Conservation (phyloP, 2,329 filamentous ascomycete species). For the Calonectria pteridis region DNA sequence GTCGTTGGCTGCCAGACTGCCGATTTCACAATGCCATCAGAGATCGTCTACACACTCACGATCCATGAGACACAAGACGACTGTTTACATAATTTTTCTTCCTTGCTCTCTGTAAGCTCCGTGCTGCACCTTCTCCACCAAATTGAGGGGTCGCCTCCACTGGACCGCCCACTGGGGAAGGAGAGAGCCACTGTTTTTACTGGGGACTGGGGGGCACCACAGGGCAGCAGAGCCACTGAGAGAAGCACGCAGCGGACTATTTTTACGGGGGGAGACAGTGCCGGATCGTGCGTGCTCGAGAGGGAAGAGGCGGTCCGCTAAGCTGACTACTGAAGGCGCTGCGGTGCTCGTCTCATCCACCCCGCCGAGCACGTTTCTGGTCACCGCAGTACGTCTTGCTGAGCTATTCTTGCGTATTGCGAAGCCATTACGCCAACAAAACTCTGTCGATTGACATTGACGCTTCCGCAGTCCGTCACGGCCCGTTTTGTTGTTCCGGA, state of each 20-base stretch:
- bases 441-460: slow-evolving; percentile 10
- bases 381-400: slow-evolving; percentile 34
- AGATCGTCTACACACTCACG: not conserved
- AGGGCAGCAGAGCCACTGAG: slow-evolving; percentile 2
- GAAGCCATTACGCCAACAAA: slow-evolving; percentile 38
- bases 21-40: not conserved
- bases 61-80: not conserved
- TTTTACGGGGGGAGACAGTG: slow-evolving; percentile 3
- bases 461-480: slow-evolving; percentile 15
- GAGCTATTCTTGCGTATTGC: slow-evolving; percentile 33
- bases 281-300: slow-evolving; percentile 2
- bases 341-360: slow-evolving; percentile 40
- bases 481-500: slow-evolving; percentile 22
- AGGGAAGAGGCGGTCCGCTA: not conserved
- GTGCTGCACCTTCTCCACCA: slow-evolving; percentile 19
- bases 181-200: slow-evolving; percentile 1
- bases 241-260: slow-evolving; percentile 3
- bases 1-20: not conserved
- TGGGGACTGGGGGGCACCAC: slow-evolving; percentile 7
- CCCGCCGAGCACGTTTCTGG: slow-evolving; percentile 42
- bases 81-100: slow-evolving; percentile 14
- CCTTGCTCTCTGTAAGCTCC: slow-evolving; percentile 4
- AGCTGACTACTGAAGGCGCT: not conserved
- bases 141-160: slow-evolving; percentile 18
- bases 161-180: slow-evolving; percentile 12